Percentiles rank a stretch among this genome's conserved stretches.
Evolutionary conservation across 2,329 filamentous ascomycete genomes (phyloP).

Genomic region (Ophiocordyceps sinensis): DNA sequence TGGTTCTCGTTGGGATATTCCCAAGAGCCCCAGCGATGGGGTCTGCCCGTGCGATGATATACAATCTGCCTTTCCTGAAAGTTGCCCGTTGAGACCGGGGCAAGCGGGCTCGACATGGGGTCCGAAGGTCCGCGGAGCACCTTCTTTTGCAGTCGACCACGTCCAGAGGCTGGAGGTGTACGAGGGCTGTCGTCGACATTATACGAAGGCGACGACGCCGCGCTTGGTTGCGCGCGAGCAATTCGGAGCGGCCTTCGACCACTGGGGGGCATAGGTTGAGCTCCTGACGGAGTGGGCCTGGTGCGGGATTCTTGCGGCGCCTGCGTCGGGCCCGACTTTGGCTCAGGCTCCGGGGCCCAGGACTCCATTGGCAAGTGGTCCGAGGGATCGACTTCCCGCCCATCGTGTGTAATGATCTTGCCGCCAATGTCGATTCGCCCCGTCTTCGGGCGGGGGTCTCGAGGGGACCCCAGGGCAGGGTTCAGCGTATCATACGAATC

Average conservation of each 20-base stretch:
- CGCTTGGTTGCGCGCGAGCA: conserved; percentile 34
- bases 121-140: conserved; percentile 21
- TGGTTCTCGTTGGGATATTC: conserved; percentile 41
- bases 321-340: conserved; percentile 16
- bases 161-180: conserved; percentile 22
- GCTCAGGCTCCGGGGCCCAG: conserved; percentile 65
- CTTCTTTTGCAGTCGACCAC: conserved; percentile 54
- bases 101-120: conserved; percentile 32
- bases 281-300: conserved; percentile 34
- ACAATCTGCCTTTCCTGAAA: conserved; percentile 28
- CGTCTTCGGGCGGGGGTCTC: conserved; percentile 10
- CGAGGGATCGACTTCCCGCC: conserved; percentile 64
- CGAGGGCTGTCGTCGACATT: conserved; percentile 16
- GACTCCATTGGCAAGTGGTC: conserved; percentile 66
- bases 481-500: conserved; percentile 66
- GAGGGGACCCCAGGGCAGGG: conserved; percentile 31
- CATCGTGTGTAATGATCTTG: conserved; percentile 64
- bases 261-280: conserved; percentile 34
- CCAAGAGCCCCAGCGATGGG: conserved; percentile 34
- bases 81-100: conserved; percentile 36
- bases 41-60: conserved; percentile 17
- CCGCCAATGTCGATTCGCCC: conserved; percentile 40
- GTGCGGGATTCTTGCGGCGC: conserved; percentile 17
- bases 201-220: conserved; percentile 16
- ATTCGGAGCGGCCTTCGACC: conserved; percentile 38